Base-by-base conservation (phyloP, 345 rosid species). In the Euphorbia tirucalli region DNA sequence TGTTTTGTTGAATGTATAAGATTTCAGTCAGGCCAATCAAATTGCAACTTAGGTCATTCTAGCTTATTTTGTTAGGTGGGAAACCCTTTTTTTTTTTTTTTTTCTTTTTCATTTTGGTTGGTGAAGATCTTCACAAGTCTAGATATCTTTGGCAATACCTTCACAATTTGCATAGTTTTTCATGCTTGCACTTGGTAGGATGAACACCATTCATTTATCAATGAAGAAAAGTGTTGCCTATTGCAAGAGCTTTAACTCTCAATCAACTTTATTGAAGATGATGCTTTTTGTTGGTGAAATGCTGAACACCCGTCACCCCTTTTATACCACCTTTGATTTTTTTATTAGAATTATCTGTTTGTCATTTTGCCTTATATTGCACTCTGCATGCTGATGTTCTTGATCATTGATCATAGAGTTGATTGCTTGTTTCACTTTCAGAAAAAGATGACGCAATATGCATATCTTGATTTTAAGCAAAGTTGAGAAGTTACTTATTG, bases 301-400 rank as follows among this genome's bases (percentile, higher is more conserved):
- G 31, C n/a, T 41, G 4, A 15, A 13, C n/a, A 9, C 22, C 18
- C 52, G 11, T 14, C 19, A 7, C 44, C 21, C 48, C 63, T 32
- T 46, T 63, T 24, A 43, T 0, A 4, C 65, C 59, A 43, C 52
- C 32, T 74, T 65, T 35, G n/a, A n/a, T n/a, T n/a, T n/a, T n/a
- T n/a, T n/a, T n/a, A n/a, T n/a, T n/a, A n/a, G n/a, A n/a, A n/a
- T n/a, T n/a, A n/a, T n/a, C 65, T 66, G 73, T 73, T 50, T 70
- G 71, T 75, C 65, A 57, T 63, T 35, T 67, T 66, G 74, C 19
- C 48, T 64, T 16, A 0, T 35, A 9, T 43, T 65, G 50, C 30
- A 16, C 39, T 21, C 52, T 65, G 71, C 70, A 76, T 76, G 68
- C 69, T 80, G 78, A 46, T 57, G 70, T 70, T 80, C 39, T 59